A percentile compares a stretch with the other conserved stretches of the same genome.
These are phyloP conservation scores for Aphanomyces euteiches DNA, from an alignment of 352 stramenopile species.

Conservation along the genomic window DNA sequence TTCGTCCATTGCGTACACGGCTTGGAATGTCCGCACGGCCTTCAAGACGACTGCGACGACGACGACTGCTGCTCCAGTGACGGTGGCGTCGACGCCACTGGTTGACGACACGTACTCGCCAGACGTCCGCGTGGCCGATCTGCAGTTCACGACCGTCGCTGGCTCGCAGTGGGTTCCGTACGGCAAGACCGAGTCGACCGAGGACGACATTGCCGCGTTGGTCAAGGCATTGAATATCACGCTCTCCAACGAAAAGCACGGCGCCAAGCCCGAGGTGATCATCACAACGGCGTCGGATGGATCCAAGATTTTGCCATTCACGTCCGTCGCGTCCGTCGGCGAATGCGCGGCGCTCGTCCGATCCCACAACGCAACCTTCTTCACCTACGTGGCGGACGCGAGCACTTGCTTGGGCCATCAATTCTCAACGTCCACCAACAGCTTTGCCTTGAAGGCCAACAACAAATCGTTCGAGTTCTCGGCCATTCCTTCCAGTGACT, in stretches of 20 bases:
- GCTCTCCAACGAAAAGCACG: neutral
- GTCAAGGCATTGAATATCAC: neutral
- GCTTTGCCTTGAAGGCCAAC: neutral
- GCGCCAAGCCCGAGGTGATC: neutral
- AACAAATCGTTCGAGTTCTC: neutral
- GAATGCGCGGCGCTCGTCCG: conserved; percentile 4
- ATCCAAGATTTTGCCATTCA: conserved; percentile 19
- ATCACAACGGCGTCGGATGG: neutral
- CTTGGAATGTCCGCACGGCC: too few relatives aligned
- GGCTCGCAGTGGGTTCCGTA: neutral
- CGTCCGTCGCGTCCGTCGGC: conserved; percentile 11
- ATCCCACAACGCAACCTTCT: conserved; percentile 1
- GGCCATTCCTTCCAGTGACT: neutral
- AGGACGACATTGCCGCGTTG: neutral
- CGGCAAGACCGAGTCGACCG: too few relatives aligned
- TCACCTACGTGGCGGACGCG: conserved; percentile 20
- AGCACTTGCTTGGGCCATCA: conserved; percentile 7
- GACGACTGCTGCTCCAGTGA: too few relatives aligned
- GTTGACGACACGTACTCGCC: neutral
- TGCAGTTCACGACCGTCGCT: neutral
- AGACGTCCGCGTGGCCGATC: neutral
- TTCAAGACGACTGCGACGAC: too few relatives aligned
- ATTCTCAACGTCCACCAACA: neutral
- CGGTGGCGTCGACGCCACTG: too few relatives aligned
- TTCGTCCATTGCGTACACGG: too few relatives aligned